phyloP scores from a whole-genome alignment of 306 rosid species.

The Medicago arabica region DNA sequence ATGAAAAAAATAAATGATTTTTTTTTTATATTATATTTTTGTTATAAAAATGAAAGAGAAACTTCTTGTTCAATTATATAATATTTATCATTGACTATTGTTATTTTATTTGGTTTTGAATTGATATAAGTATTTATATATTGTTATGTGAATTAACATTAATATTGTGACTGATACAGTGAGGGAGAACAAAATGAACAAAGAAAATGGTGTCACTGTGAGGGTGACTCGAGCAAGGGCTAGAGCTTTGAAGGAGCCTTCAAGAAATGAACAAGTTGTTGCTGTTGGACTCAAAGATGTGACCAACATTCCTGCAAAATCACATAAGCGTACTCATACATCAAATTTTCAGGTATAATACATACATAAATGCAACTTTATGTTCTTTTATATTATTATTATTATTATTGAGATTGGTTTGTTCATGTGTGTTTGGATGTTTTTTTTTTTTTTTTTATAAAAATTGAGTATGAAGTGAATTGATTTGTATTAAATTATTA shows the following conservation, averaged over 20 bases:
- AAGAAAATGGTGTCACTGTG: slow-evolving; percentile 46
- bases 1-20: background rate
- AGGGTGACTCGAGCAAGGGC: slow-evolving; percentile 85
- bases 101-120: background rate
- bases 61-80: too few species aligned
- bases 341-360: slow-evolving; percentile 55
- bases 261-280: slow-evolving; percentile 44
- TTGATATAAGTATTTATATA: background rate
- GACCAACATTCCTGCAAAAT: slow-evolving; percentile 51
- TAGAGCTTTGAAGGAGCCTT: slow-evolving; percentile 54
- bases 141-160: background rate
- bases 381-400: background rate
- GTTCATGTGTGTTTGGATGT: background rate
- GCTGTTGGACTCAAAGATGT: slow-evolving; percentile 53
- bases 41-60: background rate
- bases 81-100: background rate
- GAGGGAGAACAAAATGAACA: slow-evolving; percentile 62
- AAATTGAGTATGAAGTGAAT: background rate
- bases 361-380: background rate
- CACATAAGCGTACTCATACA: slow-evolving; percentile 29
- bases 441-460: background rate
- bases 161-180: background rate
- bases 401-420: background rate
- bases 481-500: background rate
- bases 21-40: background rate